phyloP scores from a whole-genome alignment of 106 monocot genomes.

The Amphibolis antarctica region DNA sequence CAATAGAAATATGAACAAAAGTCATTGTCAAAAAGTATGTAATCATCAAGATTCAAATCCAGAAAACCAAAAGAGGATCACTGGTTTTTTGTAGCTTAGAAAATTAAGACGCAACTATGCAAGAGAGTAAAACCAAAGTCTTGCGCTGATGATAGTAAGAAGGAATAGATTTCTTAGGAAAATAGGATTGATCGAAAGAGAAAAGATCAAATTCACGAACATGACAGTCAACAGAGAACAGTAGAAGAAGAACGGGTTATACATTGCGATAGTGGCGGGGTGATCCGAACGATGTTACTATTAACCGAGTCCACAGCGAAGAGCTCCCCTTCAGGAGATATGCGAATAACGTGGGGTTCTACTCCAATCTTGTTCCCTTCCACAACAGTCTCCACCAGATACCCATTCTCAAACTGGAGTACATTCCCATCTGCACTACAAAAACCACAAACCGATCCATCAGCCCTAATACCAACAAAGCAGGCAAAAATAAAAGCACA shows the following conservation, averaged over 20 bases:
- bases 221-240: not conserved
- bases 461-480: slow-evolving; percentile 2
- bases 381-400: slow-evolving; percentile 86
- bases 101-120: no score
- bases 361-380: slow-evolving; percentile 91
- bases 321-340: slow-evolving; percentile 85
- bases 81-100: no score
- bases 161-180: no score
- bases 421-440: slow-evolving; percentile 46
- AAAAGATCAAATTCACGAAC: not conserved
- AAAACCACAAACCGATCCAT: slow-evolving; percentile 3
- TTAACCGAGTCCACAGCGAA: slow-evolving; percentile 73
- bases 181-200: no score
- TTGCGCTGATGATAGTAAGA: no score
- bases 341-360: slow-evolving; percentile 63
- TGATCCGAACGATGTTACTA: slow-evolving; percentile 57
- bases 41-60: no score
- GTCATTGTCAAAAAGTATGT: no score
- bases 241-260: slow-evolving; percentile 3
- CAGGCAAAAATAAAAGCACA: not conserved
- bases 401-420: slow-evolving; percentile 83
- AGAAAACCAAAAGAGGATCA: no score
- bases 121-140: no score
- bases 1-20: no score
- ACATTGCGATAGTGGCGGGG: slow-evolving; percentile 82